These are phyloP conservation scores for Cornus suecica DNA, from an alignment of 148 eudicot genomes.

Conservation along the genomic window DNA sequence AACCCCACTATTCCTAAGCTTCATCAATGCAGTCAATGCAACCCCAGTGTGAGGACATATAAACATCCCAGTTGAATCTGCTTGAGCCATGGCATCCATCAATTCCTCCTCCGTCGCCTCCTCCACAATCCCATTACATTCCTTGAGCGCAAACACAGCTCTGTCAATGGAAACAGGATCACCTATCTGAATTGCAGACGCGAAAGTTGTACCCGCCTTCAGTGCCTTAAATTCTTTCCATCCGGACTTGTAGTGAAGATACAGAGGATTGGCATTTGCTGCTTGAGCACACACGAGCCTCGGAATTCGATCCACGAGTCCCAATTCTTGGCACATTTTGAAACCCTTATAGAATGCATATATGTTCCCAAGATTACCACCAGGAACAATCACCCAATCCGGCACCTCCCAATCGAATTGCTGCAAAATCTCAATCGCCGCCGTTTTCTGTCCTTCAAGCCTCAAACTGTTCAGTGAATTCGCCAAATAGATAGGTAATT, in stretches of 20 bases:
- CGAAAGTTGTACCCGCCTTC: conserved; percentile 79
- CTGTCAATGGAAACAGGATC: conserved; percentile 93
- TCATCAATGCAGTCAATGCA: conserved; percentile 71
- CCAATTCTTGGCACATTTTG: conserved; percentile 78
- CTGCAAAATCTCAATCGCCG: conserved; percentile 84
- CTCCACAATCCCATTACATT: conserved; percentile 81
- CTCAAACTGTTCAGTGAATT: conserved; percentile 79
- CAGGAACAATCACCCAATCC: conserved; percentile 96
- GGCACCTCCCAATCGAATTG: conserved; percentile 97
- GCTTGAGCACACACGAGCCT: conserved; percentile 95
- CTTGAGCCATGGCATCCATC: conserved; percentile 98
- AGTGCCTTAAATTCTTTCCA: conserved; percentile 84
- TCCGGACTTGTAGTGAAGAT: conserved; percentile 62
- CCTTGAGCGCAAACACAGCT: conserved; percentile 75
- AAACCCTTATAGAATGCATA: conserved; percentile 95
- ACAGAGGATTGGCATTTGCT: conserved; percentile 88
- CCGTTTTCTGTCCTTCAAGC: conserved; percentile 79
- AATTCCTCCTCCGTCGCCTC: conserved; percentile 95
- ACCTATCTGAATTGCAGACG: conserved; percentile 95
- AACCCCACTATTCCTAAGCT: conserved; percentile 71
- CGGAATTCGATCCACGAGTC: conserved; percentile 81
- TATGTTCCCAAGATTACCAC: conserved; percentile 89
- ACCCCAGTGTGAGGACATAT: conserved; percentile 97
- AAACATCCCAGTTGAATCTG: conserved; percentile 97
- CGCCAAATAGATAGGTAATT: conserved; percentile 78